Evolutionary conservation across 2,329 filamentous ascomycete genomes (phyloP), one percentile per base, ranked within the genome.

Genomic region (Colletotrichum eremochloae): DNA sequence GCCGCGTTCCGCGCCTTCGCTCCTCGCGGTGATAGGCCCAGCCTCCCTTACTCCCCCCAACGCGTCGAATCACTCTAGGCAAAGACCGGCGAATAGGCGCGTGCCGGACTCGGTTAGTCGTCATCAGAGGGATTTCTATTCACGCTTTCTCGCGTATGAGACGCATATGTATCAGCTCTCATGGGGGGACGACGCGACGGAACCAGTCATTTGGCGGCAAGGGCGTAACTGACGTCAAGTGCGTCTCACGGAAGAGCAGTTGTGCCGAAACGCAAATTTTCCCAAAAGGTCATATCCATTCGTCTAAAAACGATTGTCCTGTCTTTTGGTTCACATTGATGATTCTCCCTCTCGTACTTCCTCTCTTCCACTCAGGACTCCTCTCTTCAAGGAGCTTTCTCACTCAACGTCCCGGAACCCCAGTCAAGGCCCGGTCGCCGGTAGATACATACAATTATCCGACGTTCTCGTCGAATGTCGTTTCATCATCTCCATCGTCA

Each of bases 401-500:
- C 42, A 40, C 46, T 65, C 46, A 61, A 50, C 44, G 57, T 56
- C 40, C 31, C 58, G 66, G 53, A 55, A 46, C 46, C 61, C 33
- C 53, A 58, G n/a, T 31, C 29, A 42, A 60, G 58, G 42, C 66
- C 48, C 67, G 46, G 66, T 50, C 55, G 66, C 42, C 60, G 52
- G 24, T 64, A 69, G 40, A 56, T 64, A 68, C 61, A 58, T 52
- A 53, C 61, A 38, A 63, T 57, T 57, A 31, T 72, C 46, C 61
- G 66, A 72, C 70, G 24, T 69, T 42, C 61, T 61, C 52, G 42
- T 71, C 68, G 58, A 61, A 50, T 63, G 44, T 71, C 71, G 71
- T 73, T 48, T 71, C 67, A 58, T 73, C 71, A 57, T 73, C 42
- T 71, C 71, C 67, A 44, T 71, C 71, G 63, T 73, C 71, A 71